Evolutionary conservation across 1,284 basidiomycete species (phyloP).

Genomic region (Dichomitus squalens): DNA sequence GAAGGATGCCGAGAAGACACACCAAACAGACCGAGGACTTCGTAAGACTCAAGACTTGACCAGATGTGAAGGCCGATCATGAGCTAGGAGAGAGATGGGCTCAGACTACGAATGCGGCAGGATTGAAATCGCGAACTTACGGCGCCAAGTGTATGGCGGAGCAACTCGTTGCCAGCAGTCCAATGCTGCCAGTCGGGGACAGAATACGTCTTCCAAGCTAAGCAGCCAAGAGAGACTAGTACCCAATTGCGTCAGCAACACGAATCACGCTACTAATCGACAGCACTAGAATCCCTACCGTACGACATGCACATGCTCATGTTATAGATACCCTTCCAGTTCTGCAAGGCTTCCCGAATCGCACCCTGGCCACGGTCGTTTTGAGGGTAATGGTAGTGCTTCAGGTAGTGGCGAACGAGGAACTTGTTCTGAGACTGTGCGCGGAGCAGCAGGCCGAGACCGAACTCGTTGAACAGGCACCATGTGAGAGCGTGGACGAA

Average conservation of each 20-base stretch:
- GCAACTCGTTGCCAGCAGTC: slow-evolving; percentile 87
- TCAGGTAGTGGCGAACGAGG: slow-evolving; percentile 92
- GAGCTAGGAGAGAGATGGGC: slow-evolving; percentile 48
- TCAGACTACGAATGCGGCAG: neutral
- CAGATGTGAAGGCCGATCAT: slow-evolving; percentile 90
- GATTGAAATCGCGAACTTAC: slow-evolving; percentile 50
- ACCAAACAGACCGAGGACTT: slow-evolving; percentile 94
- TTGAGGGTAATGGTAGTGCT: slow-evolving; percentile 84
- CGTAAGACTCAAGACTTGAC: slow-evolving; percentile 88
- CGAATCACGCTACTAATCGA: neutral
- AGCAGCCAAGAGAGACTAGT: slow-evolving; percentile 75
- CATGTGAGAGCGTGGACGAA: slow-evolving; percentile 85
- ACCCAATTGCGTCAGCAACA: neutral
- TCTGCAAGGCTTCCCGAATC: slow-evolving; percentile 88
- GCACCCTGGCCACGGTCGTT: slow-evolving; percentile 68
- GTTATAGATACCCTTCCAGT: slow-evolving; percentile 96
- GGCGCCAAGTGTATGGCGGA: slow-evolving; percentile 85
- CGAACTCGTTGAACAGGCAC: slow-evolving; percentile 90
- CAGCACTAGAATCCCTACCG: slow-evolving; percentile 49
- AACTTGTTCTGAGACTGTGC: slow-evolving; percentile 89
- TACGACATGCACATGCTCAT: slow-evolving; percentile 95
- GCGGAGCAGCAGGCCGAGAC: slow-evolving; percentile 81
- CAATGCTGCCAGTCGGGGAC: slow-evolving; percentile 68
- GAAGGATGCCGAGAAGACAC: slow-evolving; percentile 15
- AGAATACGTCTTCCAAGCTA: slow-evolving; percentile 88